Evolutionary conservation across 2,329 filamentous ascomycete species (phyloP).

Genomic region (Pseudogymnoascus verrucosus): DNA sequence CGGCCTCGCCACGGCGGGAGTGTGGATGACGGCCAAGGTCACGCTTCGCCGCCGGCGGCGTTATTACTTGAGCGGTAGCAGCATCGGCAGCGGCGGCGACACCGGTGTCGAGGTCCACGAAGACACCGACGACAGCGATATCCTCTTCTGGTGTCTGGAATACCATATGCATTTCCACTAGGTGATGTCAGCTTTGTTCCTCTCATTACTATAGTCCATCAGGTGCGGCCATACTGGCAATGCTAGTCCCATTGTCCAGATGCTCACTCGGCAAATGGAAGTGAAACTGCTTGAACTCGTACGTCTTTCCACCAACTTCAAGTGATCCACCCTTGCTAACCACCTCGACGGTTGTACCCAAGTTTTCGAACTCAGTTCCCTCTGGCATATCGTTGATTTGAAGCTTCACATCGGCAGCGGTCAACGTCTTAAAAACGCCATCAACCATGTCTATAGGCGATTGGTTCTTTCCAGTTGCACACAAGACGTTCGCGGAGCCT

Average conservation of each 20-base stretch:
- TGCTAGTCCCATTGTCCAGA: constrained; percentile 36
- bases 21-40: constrained; percentile 13
- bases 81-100: constrained; percentile 16
- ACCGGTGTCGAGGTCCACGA: constrained; percentile 33
- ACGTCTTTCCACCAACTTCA: constrained; percentile 7
- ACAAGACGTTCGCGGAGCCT: background rate
- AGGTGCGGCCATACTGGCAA: constrained; percentile 32
- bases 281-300: constrained; percentile 41
- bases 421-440: background rate
- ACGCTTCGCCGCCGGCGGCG: constrained; percentile 7
- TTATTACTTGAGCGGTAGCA: constrained; percentile 14
- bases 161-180: constrained; percentile 53
- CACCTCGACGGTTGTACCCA: constrained; percentile 10
- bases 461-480: background rate
- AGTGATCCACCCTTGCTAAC: constrained; percentile 10
- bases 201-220: background rate
- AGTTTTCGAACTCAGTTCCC: constrained; percentile 9
- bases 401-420: background rate
- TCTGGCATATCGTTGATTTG: constrained; percentile 4
- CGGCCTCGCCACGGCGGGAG: constrained; percentile 1
- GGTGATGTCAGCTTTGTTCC: constrained; percentile 9
- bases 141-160: constrained; percentile 37
- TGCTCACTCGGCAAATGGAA: constrained; percentile 56
- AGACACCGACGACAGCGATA: constrained; percentile 38
- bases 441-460: constrained; percentile 7